Percentiles rank a stretch among this genome's conserved stretches.
phyloP scores from a whole-genome alignment of 2,329 filamentous ascomycete genomes.

The Fusarium cyanostomum region DNA sequence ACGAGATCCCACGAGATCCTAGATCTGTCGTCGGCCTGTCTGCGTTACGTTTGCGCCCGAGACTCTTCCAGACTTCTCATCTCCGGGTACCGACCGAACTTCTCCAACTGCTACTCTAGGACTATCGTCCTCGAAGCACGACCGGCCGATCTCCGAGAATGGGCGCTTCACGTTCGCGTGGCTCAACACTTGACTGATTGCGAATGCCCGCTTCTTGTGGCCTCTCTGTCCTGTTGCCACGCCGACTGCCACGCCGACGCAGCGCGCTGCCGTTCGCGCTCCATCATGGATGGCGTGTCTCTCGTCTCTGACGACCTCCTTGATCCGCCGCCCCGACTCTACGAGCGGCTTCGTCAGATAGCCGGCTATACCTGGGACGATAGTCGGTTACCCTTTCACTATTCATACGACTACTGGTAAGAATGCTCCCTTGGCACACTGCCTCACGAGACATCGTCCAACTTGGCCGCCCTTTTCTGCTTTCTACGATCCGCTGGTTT shows the following conservation, averaged over 20 bases:
- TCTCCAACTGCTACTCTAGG: slow-evolving; percentile 2
- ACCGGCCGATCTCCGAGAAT: slow-evolving; percentile 45
- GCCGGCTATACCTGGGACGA: slow-evolving; percentile 83
- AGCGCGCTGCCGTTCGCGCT: slow-evolving; percentile 40
- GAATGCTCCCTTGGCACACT: slow-evolving; percentile 21
- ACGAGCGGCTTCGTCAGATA: slow-evolving; percentile 77
- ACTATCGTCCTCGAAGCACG: slow-evolving; percentile 16
- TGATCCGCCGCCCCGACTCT: slow-evolving; percentile 73
- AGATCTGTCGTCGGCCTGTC: slow-evolving; percentile 6
- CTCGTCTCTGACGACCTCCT: slow-evolving; percentile 63
- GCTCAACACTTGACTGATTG: slow-evolving; percentile 42
- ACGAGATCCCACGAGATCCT: slow-evolving; percentile 9
- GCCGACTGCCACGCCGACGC: slow-evolving; percentile 32
- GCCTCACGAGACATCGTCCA: not conserved
- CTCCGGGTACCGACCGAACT: slow-evolving; percentile 2
- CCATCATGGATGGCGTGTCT: slow-evolving; percentile 62
- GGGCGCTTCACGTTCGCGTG: slow-evolving; percentile 44
- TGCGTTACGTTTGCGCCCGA: slow-evolving; percentile 15
- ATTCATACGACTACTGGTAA: slow-evolving; percentile 89
- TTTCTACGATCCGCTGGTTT: not conserved
- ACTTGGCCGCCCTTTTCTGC: not conserved
- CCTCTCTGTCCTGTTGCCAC: slow-evolving; percentile 27
- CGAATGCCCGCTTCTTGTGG: slow-evolving; percentile 40
- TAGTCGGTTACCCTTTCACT: slow-evolving; percentile 64
- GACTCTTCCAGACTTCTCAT: slow-evolving; percentile 7